A percentile compares a stretch with the other conserved stretches of the same genome.
These are phyloP conservation scores for Pythium chondricola DNA, from an alignment of 352 stramenopile genomes.

Conservation along the genomic window DNA sequence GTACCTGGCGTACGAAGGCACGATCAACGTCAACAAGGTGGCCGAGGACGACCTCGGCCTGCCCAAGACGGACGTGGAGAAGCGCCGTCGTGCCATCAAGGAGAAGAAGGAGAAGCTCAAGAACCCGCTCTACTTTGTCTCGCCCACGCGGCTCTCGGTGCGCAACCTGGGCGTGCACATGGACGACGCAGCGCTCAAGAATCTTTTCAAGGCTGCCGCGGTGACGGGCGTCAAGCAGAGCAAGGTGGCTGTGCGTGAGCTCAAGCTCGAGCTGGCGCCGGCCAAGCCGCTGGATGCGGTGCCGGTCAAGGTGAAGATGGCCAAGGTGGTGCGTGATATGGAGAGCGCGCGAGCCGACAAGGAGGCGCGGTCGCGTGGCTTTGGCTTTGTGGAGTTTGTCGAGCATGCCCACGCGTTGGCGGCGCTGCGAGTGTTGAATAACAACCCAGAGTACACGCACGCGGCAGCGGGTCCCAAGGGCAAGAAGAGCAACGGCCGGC, in stretches of 20 bases:
- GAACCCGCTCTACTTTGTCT: conserved; percentile 97
- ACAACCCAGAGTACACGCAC: conserved; percentile 91
- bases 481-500: conserved; percentile 24
- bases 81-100: conserved; percentile 86
- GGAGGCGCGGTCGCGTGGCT: conserved; percentile 55
- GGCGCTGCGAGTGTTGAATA: conserved; percentile 95
- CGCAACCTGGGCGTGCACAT: conserved; percentile 87
- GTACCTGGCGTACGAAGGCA: conserved; percentile 94
- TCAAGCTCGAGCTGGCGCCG: conserved; percentile 56
- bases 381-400: conserved; percentile 97
- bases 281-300: conserved; percentile 18
- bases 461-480: conserved; percentile 44
- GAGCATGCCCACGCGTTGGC: conserved; percentile 95
- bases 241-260: conserved; percentile 76
- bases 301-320: conserved; percentile 74
- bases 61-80: conserved; percentile 92
- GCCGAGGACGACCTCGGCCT: conserved; percentile 82
- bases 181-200: conserved; percentile 90
- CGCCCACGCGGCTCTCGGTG: conserved; percentile 90
- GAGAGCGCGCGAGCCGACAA: conserved; percentile 58
- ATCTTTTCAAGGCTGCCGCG: conserved; percentile 80
- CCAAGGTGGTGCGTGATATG: conserved; percentile 77
- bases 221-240: conserved; percentile 58
- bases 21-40: conserved; percentile 89
- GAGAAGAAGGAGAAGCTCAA: conserved; percentile 97